phyloP scores from a whole-genome alignment of 805 yeast genomes.

The Yamadazyma takamatsuzukensis region DNA sequence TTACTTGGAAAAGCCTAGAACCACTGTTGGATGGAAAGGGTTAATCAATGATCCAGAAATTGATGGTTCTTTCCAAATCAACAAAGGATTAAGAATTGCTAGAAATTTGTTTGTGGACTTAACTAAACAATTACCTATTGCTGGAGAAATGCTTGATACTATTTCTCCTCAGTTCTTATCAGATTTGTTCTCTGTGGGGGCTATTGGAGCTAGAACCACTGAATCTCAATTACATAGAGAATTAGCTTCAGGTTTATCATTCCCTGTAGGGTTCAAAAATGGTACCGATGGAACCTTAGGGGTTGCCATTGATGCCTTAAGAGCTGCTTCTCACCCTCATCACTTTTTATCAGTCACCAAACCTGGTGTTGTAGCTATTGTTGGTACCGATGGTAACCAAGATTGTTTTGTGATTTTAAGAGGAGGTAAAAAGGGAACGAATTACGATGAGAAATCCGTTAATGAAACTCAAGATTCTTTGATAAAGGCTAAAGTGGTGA shows the following conservation, averaged over 20 bases:
- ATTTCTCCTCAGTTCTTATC: conserved; percentile 94
- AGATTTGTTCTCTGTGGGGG: conserved; percentile 90
- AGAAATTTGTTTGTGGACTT: conserved; percentile 81
- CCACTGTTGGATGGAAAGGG: conserved; percentile 99
- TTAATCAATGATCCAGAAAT: conserved; percentile 95
- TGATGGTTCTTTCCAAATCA: conserved; percentile 87
- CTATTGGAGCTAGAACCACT: conserved; percentile 98
- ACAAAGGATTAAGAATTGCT: conserved; percentile 86
- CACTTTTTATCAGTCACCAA: conserved; percentile 97
- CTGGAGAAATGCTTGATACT: conserved; percentile 97
- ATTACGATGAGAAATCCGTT: conserved; percentile 81
- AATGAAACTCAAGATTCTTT: conserved; percentile 68
- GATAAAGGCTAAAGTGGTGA: conserved; percentile 28
- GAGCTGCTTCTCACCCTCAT: conserved; percentile 88
- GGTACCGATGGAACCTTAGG: conserved; percentile 95
- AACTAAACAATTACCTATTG: conserved; percentile 84
- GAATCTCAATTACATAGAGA: conserved; percentile 98
- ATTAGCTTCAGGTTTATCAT: conserved; percentile 94
- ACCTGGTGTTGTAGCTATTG: conserved; percentile 95
- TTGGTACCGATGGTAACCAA: conserved; percentile 92
- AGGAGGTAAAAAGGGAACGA: conserved; percentile 94
- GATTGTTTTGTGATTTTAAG: conserved; percentile 91
- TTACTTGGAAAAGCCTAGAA: conserved; percentile 95
- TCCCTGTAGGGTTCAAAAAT: conserved; percentile 98
- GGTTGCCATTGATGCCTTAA: conserved; percentile 91